Base-by-base conservation (phyloP, 2,329 filamentous ascomycete genomes). In the Chrysoporthe deuterocubensis region DNA sequence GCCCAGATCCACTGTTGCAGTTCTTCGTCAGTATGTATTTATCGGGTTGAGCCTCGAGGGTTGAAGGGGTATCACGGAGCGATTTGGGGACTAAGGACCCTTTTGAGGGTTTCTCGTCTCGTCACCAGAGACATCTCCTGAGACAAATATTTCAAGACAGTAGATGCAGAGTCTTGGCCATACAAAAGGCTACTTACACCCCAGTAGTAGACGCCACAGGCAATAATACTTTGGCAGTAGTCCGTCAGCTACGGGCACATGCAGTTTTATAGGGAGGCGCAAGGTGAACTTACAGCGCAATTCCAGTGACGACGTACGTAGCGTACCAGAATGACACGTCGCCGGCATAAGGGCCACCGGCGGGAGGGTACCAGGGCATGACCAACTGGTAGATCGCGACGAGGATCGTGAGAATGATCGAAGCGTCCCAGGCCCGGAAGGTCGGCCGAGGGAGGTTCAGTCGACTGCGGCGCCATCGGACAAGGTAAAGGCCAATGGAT, bases 291-390 rank as follows among this genome's bases (percentile, higher is more conserved):
- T 79, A 88, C 85, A 91, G 84, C 32, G 76, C 88, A 67, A 92
- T 83, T 0, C 90, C 89, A 0, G 87, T 84, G 0, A 88, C 85
- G 26, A 85, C 84, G 72, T 92, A 92, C 0, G 89, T 92, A 1
- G 83, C 90, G 71, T 92, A 93, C 87, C 88, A 93, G 76, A 93
- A 93, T 64, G 85, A 90, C 1, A 92, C 90, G 66, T 90, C 86
- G 0, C 89, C 90, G 0, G 84, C 87, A 44, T 85, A 83, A 0
- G 80, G 79, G 0, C 90, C 90, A 0, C 80, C 83, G 0, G 81
- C 80, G 0, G 90, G 91, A 1, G 90, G 90, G 71, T 88, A 90
- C 90, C 90, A 93, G 0, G 90, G 90, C 83, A 91, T 91, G 18
- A 89, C 82, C 2, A 93, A 78, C 57, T 92, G 78, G 68, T 88